Base-by-base conservation (phyloP, 208 protist genomes). In the Naegleria lovaniensis region DNA sequence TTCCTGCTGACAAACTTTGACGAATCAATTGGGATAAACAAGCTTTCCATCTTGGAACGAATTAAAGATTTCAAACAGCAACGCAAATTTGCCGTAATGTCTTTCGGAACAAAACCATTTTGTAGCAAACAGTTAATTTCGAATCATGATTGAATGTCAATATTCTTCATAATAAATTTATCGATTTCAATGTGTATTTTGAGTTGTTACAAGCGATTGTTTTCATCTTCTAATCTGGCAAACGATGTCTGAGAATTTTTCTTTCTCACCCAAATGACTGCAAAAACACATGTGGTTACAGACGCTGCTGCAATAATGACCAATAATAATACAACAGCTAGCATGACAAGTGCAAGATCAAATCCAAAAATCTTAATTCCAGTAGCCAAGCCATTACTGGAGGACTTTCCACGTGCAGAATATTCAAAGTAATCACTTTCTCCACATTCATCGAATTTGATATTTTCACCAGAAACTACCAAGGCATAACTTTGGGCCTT, bases 401-500 rank as follows among this genome's bases (percentile, higher is more conserved):
- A 67, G 55, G 19, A 22, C 55, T 67, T 67, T 15, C 19, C 55
- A 29, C 19, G 11, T 15, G 55, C 55, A 67, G 55, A 67, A 29
- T 67, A 67, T 67, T 67, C 55, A 67, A 67, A 67, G 13, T 67
- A 67, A 19, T 67, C 55, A 29, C 55, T 67, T 22, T 15, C 3
- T 67, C 19, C 22, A 67, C 55, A 67, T 67, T 67, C 55, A 29
- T 67, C 55, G 22, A 67, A 67, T 67, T 67, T 67, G 36, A 59
- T 13, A 33, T 58, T 39, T 48, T 55, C n/a, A 39, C 52, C 51
- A 55, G 52, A 40, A 58, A 85, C 58, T 5, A 85, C 79, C 16
- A 90, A 58, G 16, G 88, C 88, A 85, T 90, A 90, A n/a, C 40
- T 51, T 85, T 90, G 88, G 36, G 88, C 88, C 1, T 79, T 43